A percentile compares a stretch with the other conserved stretches of the same genome.
Conservation (phyloP, 495 filamentous ascomycete genomes). For the Neurospora tetraspora region DNA sequence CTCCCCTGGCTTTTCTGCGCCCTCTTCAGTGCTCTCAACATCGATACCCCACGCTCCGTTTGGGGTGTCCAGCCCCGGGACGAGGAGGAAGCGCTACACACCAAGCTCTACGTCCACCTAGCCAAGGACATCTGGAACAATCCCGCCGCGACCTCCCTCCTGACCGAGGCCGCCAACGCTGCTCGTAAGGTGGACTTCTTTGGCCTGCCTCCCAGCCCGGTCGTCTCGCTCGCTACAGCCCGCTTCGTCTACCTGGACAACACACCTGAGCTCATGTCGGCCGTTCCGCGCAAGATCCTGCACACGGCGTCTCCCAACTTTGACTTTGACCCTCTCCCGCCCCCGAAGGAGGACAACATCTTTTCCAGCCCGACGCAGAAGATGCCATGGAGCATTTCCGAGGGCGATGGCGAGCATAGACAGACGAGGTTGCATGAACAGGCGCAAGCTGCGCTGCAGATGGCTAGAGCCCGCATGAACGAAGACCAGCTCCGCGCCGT, state of each 20-base stretch:
- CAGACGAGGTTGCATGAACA: background rate
- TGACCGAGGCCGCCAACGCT: constrained; percentile 58
- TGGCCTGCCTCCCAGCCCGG: constrained; percentile 35
- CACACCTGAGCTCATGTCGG: constrained; percentile 50
- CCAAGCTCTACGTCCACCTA: constrained; percentile 67
- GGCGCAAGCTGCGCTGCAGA: background rate
- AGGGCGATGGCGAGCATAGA: background rate
- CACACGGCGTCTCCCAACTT: constrained; percentile 38
- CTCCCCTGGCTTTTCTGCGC: constrained; percentile 74
- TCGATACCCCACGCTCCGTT: constrained; percentile 63
- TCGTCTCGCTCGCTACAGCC: constrained; percentile 47
- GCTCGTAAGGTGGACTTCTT: constrained; percentile 31
- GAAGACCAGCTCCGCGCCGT: background rate
- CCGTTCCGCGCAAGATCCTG: constrained; percentile 46
- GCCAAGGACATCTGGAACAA: constrained; percentile 89
- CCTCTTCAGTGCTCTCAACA: constrained; percentile 65
- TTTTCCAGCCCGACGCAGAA: constrained; percentile 33
- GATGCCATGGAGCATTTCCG: constrained; percentile 17
- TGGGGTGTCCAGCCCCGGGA: constrained; percentile 70
- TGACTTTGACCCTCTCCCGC: constrained; percentile 63
- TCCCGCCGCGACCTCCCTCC: constrained; percentile 55
- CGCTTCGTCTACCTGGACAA: constrained; percentile 74
- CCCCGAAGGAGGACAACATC: constrained; percentile 33
- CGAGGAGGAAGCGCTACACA: constrained; percentile 59
- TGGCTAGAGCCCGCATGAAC: background rate